These are phyloP conservation scores for Trypanosoma brucei DNA, from an alignment of 208 protist genomes.

Conservation along the genomic window DNA sequence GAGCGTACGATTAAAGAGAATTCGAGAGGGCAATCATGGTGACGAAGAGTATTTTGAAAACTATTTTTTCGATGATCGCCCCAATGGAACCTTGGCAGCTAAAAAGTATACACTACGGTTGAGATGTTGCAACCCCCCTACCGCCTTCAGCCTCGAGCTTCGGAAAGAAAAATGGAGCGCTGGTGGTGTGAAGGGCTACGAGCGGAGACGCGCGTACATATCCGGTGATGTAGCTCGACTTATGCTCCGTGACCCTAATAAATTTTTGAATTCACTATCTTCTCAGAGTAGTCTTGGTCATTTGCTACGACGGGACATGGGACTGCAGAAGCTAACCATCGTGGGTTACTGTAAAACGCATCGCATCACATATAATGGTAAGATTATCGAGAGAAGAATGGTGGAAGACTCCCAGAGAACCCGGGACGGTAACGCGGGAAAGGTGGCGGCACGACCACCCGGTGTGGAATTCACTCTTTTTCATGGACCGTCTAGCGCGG, in stretches of 20 bases:
- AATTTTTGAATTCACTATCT: slow-evolving; percentile 40
- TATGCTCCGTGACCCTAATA: slow-evolving; percentile 43
- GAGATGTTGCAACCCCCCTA: slow-evolving; percentile 28
- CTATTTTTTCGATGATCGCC: slow-evolving; percentile 68
- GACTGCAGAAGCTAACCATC: slow-evolving; percentile 31
- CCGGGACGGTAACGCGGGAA: neutral
- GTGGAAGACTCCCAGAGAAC: neutral
- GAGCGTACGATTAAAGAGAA: neutral
- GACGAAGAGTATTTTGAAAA: slow-evolving; percentile 53
- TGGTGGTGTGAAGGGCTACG: slow-evolving; percentile 33
- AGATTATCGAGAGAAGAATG: neutral
- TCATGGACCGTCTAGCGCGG: neutral
- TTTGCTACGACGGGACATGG: slow-evolving; percentile 54
- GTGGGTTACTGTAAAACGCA: slow-evolving; percentile 51
- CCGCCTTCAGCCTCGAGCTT: slow-evolving; percentile 43
- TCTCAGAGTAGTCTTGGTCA: slow-evolving; percentile 41
- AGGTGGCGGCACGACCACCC: neutral
- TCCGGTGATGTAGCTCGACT: slow-evolving; percentile 42
- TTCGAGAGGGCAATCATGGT: slow-evolving; percentile 5
- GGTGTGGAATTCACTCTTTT: neutral
- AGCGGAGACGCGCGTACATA: slow-evolving; percentile 32
- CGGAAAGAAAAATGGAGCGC: slow-evolving; percentile 51
- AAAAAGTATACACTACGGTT: slow-evolving; percentile 50
- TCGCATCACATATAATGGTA: slow-evolving; percentile 18
- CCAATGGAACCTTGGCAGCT: slow-evolving; percentile 27